Conservation (phyloP, 2,329 filamentous ascomycete genomes). For the Phialemoniopsis sp. region DNA sequence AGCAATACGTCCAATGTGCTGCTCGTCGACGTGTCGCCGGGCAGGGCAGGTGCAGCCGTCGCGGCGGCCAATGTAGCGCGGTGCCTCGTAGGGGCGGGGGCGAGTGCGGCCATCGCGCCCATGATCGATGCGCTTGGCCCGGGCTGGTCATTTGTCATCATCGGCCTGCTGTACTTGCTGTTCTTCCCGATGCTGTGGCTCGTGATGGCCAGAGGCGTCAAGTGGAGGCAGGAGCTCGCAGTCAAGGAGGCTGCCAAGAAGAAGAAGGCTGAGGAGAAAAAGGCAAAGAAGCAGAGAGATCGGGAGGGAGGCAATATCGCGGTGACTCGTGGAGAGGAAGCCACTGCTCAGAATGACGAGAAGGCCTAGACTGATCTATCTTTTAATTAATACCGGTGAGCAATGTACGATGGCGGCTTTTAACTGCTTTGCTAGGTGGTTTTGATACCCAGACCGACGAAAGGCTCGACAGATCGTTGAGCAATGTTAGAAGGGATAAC, state of each 20-base stretch:
- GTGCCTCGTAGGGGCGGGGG: conserved; percentile 50
- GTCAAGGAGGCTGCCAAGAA: conserved; percentile 18
- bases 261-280: conserved; percentile 6
- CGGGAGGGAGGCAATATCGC: no score
- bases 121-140: conserved; percentile 46
- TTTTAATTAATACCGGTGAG: no score
- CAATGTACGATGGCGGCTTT: no score
- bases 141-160: conserved; percentile 47
- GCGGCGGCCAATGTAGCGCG: conserved; percentile 53
- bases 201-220: conserved; percentile 35
- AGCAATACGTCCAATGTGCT: conserved; percentile 49
- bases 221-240: conserved; percentile 33
- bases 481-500: no score
- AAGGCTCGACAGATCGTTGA: no score
- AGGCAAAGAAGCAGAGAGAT: neutral
- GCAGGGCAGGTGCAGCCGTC: conserved; percentile 46
- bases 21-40: conserved; percentile 52
- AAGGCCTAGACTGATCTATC: no score
- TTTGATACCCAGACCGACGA: no score
- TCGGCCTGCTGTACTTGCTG: conserved; percentile 35
- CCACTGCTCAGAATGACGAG: no score
- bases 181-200: conserved; percentile 32
- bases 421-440: no score
- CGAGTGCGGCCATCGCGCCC: conserved; percentile 45
- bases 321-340: no score